Percentiles rank a stretch among this genome's conserved stretches.
Conservation (phyloP, 2,329 filamentous ascomycete species). For the Beauveria bassiana region DNA sequence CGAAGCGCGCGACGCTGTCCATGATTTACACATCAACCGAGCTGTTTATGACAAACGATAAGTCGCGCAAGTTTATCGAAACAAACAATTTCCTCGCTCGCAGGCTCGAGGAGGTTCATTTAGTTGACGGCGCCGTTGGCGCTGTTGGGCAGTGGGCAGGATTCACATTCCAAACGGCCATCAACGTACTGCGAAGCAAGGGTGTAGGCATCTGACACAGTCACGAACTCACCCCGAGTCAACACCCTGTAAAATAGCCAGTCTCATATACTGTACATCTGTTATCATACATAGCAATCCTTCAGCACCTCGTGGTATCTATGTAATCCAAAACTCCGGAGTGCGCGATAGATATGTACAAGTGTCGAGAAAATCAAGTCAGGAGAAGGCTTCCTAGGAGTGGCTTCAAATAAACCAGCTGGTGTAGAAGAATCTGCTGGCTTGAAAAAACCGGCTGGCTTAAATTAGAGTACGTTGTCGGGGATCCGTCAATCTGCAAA, state of each 20-base stretch:
- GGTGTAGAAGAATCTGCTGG: too few relatives aligned
- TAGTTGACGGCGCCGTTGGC: conserved; percentile 52
- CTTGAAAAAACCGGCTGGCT: not conserved
- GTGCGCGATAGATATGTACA: not conserved
- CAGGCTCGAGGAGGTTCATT: conserved; percentile 61
- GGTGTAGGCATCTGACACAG: conserved; percentile 65
- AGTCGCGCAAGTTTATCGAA: conserved; percentile 61
- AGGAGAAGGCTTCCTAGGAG: too few relatives aligned
- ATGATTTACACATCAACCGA: conserved; percentile 65
- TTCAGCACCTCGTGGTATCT: not conserved
- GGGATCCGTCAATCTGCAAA: conserved; percentile 48
- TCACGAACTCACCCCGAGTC: not conserved
- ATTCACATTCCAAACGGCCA: conserved; percentile 66
- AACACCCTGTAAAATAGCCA: not conserved
- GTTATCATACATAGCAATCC: not conserved
- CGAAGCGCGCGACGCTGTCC: conserved; percentile 49
- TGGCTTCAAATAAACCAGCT: too few relatives aligned
- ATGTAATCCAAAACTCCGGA: not conserved
- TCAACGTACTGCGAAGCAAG: conserved; percentile 84
- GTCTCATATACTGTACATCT: not conserved
- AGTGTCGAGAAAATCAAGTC: too few relatives aligned
- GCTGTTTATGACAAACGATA: conserved; percentile 90
- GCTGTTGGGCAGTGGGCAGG: conserved; percentile 69
- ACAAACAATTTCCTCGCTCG: conserved; percentile 75
- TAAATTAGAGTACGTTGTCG: conserved; percentile 42